Evolutionary conservation across 2,329 filamentous ascomycete species (phyloP).

Genomic region (Trichoderma sp.): DNA sequence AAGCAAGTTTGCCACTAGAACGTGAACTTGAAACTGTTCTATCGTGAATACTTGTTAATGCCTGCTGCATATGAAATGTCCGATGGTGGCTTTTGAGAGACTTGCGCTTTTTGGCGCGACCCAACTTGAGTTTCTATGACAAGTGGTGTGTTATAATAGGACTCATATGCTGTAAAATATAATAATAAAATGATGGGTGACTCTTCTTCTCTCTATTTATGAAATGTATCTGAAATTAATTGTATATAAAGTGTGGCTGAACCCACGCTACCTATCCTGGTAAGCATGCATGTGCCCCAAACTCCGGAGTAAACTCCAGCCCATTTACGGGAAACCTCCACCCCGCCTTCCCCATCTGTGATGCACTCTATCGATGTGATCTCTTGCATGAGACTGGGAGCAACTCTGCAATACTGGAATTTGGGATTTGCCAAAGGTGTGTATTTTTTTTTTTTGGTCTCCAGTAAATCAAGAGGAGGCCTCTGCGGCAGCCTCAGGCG

Average conservation of each 20-base stretch:
- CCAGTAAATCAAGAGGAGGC: neutral
- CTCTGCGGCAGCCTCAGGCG: neutral
- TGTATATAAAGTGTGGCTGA: neutral
- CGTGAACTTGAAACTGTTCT: slow-evolving; percentile 12
- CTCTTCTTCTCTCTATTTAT: neutral
- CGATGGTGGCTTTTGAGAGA: neutral
- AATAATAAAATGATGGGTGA: neutral
- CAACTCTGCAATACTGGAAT: neutral
- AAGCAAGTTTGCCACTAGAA: slow-evolving; percentile 16
- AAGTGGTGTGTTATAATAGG: neutral
- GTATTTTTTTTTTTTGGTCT: neutral
- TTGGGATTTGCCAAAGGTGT: neutral
- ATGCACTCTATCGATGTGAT: neutral
- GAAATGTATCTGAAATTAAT: neutral
- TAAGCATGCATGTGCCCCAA: neutral
- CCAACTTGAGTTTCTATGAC: neutral
- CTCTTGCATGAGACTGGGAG: neutral
- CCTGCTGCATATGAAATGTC: neutral
- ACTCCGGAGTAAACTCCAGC: neutral
- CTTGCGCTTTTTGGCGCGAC: neutral
- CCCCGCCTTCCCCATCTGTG: neutral
- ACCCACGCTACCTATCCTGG: neutral
- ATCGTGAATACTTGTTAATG: slow-evolving; percentile 12
- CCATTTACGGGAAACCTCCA: neutral
- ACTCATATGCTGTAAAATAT: neutral